Base-by-base conservation (phyloP, 139 green algal species). In the Volvox reticuliferus region DNA sequence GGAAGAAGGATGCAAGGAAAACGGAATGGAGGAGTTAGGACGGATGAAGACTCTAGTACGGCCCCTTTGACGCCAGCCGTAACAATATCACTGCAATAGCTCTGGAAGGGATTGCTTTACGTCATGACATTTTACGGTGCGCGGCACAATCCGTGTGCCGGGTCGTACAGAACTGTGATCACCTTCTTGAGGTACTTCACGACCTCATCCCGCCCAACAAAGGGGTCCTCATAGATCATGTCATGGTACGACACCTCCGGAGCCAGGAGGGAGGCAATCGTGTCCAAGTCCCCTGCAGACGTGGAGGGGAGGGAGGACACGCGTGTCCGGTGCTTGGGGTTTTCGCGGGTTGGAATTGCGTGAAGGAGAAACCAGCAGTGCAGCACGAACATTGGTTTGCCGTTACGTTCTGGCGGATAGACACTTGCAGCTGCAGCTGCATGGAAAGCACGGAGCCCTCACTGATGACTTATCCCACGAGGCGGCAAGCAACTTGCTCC, bases 141-240 rank as follows among this genome's bases (percentile, higher is more conserved):
- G n/a, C n/a, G n/a, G n/a, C n/a, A n/a, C n/a, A n/a, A n/a, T n/a
- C n/a, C n/a, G n/a, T n/a, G n/a, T n/a, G n/a, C n/a, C 9, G 44
- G 44, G 44, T 55, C 44, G 44, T 9, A 55, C 12, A 5, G 65
- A 69, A 17, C 62, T 12, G 21, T 3, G 65, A 2, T 61, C 37
- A 91, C 81, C 86, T 90, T 98, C 2, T 91, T 84, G n/a, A 98
- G 96, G 88, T 96, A 98, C 0, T 37, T 33, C 20, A 94, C 76
- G 12, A 98, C 91, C 2, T 90, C 93, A 9, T 91, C 80, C 28
- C 93, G 85, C 0, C 97, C 97, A 65, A 81, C 67, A 61, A 97
- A 97, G 12, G 97, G 93, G 44, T 98, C 95, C 84, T 95, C 93
- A 80, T 97, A 98, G 18, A 98, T 94, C 89, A 91, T 84, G 85